Evolutionary conservation across 768 basidiomycete genomes (phyloP), one percentile per base, ranked within the genome.

Genomic region (Xanthoconium purpureum): DNA sequence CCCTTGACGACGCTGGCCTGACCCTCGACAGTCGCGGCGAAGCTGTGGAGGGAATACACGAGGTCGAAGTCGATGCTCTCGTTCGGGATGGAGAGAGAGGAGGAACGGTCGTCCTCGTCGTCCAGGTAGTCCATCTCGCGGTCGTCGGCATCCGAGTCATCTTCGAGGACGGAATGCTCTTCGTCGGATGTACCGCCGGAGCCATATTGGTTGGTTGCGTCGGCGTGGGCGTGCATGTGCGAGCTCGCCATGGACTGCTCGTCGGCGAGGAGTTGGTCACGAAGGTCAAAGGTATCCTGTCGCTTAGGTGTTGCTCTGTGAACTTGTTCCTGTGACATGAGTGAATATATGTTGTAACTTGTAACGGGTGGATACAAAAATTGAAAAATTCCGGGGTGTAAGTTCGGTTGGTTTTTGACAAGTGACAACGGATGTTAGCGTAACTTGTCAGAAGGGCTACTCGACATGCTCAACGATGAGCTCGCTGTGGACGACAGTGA

Each of bases 1-100:
- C 97, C 97, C 74, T 98, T 98, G 72, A 97, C 92, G 61, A 99
- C 97, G 62, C 91, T 97, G 3, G 97, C 97, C 75, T 99, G 97
- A 28, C 97, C 97, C 66, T 98, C 96, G 36, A 98, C 95, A 0
- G 97, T 98, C 0, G 97, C 97, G 5, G 94, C 89, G 72, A 98
- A 98, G 63, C 90, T 95, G 70, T 96, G 95, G 30, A 98, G 79
- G n/a, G 89, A 87, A 65, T 94, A 94, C 20, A 96, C 91, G 65
- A 93, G 79, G 72, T 91, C 91, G 69, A 93, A 95, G 80, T 95
- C 91, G 67, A 95, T 95, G 57, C 88, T 89, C 69, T 93, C 91
- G 71, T 92, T 91, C 11, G 91, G 91, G 58, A 93, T 91, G 36
- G 89, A 92, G 35, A 93, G 82, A 10, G 86, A 87, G 6, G 89